phyloP scores from a whole-genome alignment of 208 protist species.

The Trypanosoma boissoni region DNA sequence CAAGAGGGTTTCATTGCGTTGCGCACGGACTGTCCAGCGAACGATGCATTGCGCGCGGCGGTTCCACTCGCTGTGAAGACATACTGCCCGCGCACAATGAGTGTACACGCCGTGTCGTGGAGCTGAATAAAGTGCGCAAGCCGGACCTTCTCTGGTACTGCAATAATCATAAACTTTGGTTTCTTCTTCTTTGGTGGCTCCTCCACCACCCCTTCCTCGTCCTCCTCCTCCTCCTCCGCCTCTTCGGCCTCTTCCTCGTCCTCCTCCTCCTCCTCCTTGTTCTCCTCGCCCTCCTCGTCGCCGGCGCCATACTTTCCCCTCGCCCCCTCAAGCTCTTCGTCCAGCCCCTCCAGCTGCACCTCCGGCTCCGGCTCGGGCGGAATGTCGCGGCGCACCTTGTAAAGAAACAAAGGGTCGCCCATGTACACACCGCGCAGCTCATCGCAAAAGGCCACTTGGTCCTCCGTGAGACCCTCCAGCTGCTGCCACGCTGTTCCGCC shows the following conservation, averaged over 20 bases:
- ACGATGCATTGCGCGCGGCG: conserved; percentile 64
- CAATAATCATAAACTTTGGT: conserved; percentile 81
- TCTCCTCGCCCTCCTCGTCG: conserved; percentile 22
- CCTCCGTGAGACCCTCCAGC: conserved; percentile 52
- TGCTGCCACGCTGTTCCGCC: conserved; percentile 74
- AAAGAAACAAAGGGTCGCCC: conserved; percentile 76
- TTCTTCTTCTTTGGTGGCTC: conserved; percentile 35
- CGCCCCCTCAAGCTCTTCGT: conserved; percentile 40
- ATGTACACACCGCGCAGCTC: conserved; percentile 78
- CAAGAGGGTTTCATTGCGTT: conserved; percentile 80
- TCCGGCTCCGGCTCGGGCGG: conserved; percentile 64
- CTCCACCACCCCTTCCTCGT: conserved; percentile 26
- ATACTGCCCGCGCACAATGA: conserved; percentile 77
- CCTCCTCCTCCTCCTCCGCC: conserved; percentile 38
- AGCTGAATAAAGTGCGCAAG: conserved; percentile 83
- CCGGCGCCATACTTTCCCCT: conserved; percentile 36
- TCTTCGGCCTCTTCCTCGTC: conserved; percentile 54
- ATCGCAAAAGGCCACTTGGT: conserved; percentile 81
- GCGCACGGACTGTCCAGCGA: conserved; percentile 69
- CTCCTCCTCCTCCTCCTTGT: conserved; percentile 41
- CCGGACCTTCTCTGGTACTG: conserved; percentile 67
- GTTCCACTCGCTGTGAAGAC: conserved; percentile 18
- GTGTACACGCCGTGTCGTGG: conserved; percentile 73
- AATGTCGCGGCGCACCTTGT: conserved; percentile 81
- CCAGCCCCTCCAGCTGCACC: conserved; percentile 39